Evolutionary conservation across 2,329 filamentous ascomycete species (phyloP), one percentile per base, ranked within the genome.

Genomic region (Penicillium decumbens): DNA sequence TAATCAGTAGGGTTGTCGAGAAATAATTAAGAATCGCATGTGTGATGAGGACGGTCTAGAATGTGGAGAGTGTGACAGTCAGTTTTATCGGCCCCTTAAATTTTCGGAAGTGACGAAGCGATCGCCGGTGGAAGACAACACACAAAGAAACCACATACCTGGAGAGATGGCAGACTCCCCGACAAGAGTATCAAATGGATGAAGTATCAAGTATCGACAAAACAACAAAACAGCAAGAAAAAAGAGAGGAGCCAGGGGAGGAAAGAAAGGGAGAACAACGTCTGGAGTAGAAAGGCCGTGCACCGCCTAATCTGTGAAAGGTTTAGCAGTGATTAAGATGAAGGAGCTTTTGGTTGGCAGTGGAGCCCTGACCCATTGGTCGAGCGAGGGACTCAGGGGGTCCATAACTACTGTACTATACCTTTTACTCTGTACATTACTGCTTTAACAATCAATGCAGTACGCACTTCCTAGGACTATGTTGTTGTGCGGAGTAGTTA

Each of bases 321-420:
- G 56, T 47, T 54, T 61, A 61, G 58, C 55, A 51, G 41, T 46
- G 46, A 52, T 51, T 58, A 60, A 60, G 57, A 60, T 60, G 57
- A 60, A 61, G 55, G 57, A 47, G 47, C 50, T 47, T 51, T 37
- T 42, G 44, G 35, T 43, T 30, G 15, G 42, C 7, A 20, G 45
- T 47, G 39, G 45, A 38, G 27, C 35, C 29, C 8, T 8, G 38
- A 28, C 15, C 35, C 7, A 35, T 38, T 29, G 49, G 44, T 27
- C 43, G 50, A 52, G 41, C 49, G 53, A 55, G 50, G 48, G 10
- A 3, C 18, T n/a, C 41, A 41, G 49, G 23, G 15, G 46, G 40
- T 9, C 33, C 20, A 23, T 2, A 23, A 23, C 20, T 23, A 23
- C 15, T 18, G 15, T 18, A 18, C 15, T 18, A 18, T 18, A 18